Evolutionary conservation across 2,329 filamentous ascomycete species (phyloP), one percentile per base, ranked within the genome.

Genomic region (Penicillium crustosum): DNA sequence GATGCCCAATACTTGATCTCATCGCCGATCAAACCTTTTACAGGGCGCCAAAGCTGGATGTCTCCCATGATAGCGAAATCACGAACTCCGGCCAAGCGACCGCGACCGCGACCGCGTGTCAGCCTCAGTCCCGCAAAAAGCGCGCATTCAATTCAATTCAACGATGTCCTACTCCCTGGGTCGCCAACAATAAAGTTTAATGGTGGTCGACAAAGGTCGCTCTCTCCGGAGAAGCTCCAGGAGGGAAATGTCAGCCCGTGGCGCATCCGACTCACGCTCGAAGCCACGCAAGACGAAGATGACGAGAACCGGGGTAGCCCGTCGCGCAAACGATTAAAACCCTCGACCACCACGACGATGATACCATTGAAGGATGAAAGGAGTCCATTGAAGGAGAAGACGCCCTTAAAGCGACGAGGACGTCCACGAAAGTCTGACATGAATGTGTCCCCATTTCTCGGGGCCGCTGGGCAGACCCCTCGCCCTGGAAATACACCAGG

Each of bases 231-330:
- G n/a, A 78, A 77, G 45, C 56, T 66, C 2, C 69, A 68, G 12
- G 75, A 76, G 9, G 73, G 71, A 8, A 77, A 77, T 66, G 65
- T 76, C 15, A 80, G 77, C 61, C 78, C 78, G 29, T 80, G 78
- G 78, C 75, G 77, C 55, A 79, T 80, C 57, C 72, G 76, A 44
- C 77, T 80, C 25, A 80, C 78, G 0, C 73, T 80, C 36, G 77
- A 80, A 65, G 78, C 78, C 21, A 78, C 77, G 43, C 76, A 80
- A 52, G 77, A 78, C 38, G 75, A 74, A 33, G 72, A 69, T 29
- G 68, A 73, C 43, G 72, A 70, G 39, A 68, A 73, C 47, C 61
- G 68, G 43, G 67, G 56, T 21, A 69, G 67, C 44, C 67, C 70
- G 25, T 65, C 68, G 55, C 70, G 68, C 59, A 77, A 72, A 65